Base-by-base conservation (phyloP, 1,139 yeast species). In the Saccharomyces hybrid region DNA sequence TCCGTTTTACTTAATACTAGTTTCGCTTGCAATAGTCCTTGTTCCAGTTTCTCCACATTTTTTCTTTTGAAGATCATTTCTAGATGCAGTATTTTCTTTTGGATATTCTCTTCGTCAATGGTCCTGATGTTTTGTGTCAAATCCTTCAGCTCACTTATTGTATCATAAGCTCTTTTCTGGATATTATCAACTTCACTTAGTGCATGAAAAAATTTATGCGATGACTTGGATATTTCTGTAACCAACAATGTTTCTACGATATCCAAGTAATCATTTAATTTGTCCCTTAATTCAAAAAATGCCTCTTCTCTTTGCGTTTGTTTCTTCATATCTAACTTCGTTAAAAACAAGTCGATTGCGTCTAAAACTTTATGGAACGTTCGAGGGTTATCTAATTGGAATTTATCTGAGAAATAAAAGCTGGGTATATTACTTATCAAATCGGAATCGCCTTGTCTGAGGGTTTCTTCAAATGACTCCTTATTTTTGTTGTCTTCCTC, bases 321-420 rank as follows among this genome's bases (percentile, higher is more conserved):
- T 5, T 64, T 61, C 7, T 70, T 70, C 27, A 64, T 61, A 6
- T 57, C 60, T 42, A 64, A 48, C 41, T 62, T 62, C 34, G 58
- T 63, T 48, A 64, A 52, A 23, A 62, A 64, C 44, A 66, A 65
- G 53, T 60, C 74, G 5, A 64, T 54, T 13, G 60, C 68, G n/a
- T 62, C 63, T 34, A 87, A 78, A 1, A 91, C 96, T 55, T 80
- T 75, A 57, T 83, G 83, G 70, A 93, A 93, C 0, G 85, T 78
- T 55, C 97, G 76, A 3, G 97, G 97, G 67, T 95, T 90, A 65
- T 93, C 97, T 46, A 93, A 75, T 59, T 88, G 78, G 70, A 93
- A 93, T 52, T 84, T 79, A 5, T 79, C 75, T 44, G 79, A 81
- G 57, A 85, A 82, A 64, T 81, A 95, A 1, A 88, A 81, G 3